Evolutionary conservation across 805 yeast species (phyloP).

Genomic region (Schwanniomyces polymorphus): DNA sequence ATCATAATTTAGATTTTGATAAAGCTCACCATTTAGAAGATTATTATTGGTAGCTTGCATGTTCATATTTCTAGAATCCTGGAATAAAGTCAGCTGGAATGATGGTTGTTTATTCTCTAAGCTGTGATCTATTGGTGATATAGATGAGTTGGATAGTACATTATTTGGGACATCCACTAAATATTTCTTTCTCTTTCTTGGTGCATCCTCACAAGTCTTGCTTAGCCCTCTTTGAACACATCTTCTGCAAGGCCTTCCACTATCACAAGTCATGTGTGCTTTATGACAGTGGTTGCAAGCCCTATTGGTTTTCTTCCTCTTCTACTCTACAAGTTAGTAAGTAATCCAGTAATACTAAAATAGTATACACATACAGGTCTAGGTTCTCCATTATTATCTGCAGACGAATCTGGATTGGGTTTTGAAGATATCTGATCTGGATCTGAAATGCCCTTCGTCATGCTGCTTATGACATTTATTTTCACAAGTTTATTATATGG

Average conservation of each 20-base stretch:
- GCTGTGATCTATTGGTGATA: constrained; percentile 1
- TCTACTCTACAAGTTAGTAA: constrained; percentile 13
- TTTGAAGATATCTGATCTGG: not conserved
- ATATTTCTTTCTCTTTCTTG: constrained; percentile 82
- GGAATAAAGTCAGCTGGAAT: constrained; percentile 13
- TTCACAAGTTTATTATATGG: not conserved
- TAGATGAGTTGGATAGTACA: constrained; percentile 8
- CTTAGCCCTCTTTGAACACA: constrained; percentile 71
- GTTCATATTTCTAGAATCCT: constrained; percentile 8
- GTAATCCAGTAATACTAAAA: not conserved
- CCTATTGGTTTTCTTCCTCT: constrained; percentile 66
- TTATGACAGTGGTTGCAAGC: constrained; percentile 92
- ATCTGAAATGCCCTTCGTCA: not conserved
- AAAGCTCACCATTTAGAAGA: constrained; percentile 1
- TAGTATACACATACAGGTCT: constrained; percentile 4
- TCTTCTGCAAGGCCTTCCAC: constrained; percentile 76
- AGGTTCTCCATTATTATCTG: not conserved
- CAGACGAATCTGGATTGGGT: not conserved
- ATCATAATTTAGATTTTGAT: not conserved
- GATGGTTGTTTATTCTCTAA: not conserved
- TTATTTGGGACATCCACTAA: constrained; percentile 56
- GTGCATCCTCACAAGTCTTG: constrained; percentile 82
- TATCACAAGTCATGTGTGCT: constrained; percentile 91
- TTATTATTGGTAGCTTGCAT: constrained; percentile 1
- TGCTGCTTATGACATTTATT: not conserved